Conservation (phyloP, 2,329 filamentous ascomycete genomes). For the Pleomassaria siparia region DNA sequence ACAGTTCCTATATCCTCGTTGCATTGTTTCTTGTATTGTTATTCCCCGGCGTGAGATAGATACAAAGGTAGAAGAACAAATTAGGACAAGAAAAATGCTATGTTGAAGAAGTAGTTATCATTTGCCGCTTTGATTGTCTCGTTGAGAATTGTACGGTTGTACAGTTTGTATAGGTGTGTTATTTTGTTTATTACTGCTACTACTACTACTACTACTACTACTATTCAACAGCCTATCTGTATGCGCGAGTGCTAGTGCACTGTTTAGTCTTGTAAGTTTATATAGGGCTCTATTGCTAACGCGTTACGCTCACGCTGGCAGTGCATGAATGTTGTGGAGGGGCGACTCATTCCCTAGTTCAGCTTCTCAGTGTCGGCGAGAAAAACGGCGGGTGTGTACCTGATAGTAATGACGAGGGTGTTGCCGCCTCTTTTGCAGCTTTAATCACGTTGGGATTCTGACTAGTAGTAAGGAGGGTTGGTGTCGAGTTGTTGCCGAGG, state of each 20-base stretch:
- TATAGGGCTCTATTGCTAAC: slow-evolving; percentile 7
- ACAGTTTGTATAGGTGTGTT: no score
- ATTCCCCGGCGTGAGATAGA: no score
- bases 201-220: slow-evolving; percentile 15
- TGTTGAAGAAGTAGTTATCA: slow-evolving; percentile 9
- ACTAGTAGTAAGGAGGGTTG: background rate
- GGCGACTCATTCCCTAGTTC: no score
- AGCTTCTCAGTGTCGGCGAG: slow-evolving; percentile 9
- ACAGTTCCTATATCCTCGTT: no score
- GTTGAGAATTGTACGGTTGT: no score
- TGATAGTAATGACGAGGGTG: no score
- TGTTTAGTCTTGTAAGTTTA: slow-evolving; percentile 12
- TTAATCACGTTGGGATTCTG: slow-evolving; percentile 8
- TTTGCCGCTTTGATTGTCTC: no score
- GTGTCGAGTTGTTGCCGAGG: slow-evolving; percentile 12
- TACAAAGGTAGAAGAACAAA: no score
- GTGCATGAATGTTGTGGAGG: background rate
- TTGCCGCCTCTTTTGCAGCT: slow-evolving; percentile 9
- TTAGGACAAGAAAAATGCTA: background rate
- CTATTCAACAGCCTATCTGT: slow-evolving; percentile 7
- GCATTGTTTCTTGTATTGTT: no score
- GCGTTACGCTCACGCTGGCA: slow-evolving; percentile 7
- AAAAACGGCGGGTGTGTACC: slow-evolving; percentile 16
- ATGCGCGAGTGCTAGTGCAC: slow-evolving; percentile 8
- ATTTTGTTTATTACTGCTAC: no score